Evolutionary conservation across 371 early-diverging fungal species (phyloP), one percentile per base, ranked within the genome.

Genomic region (Mucor piriformis): DNA sequence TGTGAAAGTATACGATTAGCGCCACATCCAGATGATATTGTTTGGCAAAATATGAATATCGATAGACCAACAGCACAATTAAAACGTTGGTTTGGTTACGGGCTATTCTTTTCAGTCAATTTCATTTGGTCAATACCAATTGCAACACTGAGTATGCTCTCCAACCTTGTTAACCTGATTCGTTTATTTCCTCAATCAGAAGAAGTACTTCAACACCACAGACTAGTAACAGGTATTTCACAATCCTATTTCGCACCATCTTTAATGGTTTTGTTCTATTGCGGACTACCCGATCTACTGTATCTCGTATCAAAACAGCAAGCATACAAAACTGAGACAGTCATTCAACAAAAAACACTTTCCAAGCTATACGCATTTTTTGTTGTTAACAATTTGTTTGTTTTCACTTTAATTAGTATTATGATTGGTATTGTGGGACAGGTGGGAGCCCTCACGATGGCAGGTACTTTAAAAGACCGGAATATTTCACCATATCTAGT

Each of bases 11-110:
- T 42, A 6, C 72, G 74, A 37, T 53, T 84, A 20, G 81, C 86
- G 16, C 93, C 93, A 18, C 76, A 84, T 12, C 88, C 90, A 47
- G 81, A 85, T 43, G 90, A 92, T 68, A 81, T 93, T 25, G 77
- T 90, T 43, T 93, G 93, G 93, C 73, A 80, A 34, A 92, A 91
- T 56, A 77, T 87, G 46, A 81, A 85, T 46, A 75, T 89, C 54
- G 69, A 81, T 6, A 61, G 67, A 15, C 64, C 74, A 23, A 69
- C 77, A 29, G 77, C 82, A 20, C 57, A 69, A 48, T 58, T 79
- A 3, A 81, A 89, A 4, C 67, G 74, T 42, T 64, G 85, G 69
- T 66, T 79, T 33, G 84, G 86, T 7, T 67, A 85, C 6, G 75
- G 73, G 0, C 46, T 89, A 7, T 83, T 87, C 32, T 54, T 79